Evolutionary conservation across 495 filamentous ascomycete genomes (phyloP).

Genomic region (Viridothelium virens): DNA sequence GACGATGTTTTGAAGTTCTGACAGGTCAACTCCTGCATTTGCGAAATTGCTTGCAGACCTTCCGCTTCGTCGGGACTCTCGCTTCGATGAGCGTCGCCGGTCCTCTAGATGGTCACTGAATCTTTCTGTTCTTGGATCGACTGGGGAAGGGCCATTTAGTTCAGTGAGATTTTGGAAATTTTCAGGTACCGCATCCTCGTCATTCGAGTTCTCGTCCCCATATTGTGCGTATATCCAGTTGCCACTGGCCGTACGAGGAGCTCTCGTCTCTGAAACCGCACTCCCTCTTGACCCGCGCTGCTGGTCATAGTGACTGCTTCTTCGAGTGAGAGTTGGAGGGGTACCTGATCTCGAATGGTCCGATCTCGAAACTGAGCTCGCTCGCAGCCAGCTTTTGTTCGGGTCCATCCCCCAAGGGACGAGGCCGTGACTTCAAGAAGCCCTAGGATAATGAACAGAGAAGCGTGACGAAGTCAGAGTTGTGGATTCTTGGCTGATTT

Average conservation of each 20-base stretch:
- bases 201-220: neutral
- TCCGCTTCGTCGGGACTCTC: slow-evolving; percentile 1
- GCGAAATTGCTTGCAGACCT: neutral
- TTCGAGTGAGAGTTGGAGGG: slow-evolving; percentile 2
- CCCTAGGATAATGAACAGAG: neutral
- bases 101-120: slow-evolving; percentile 10
- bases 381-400: neutral
- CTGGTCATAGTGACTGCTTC: slow-evolving; percentile 18
- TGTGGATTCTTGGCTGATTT: neutral
- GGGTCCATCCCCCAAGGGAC: neutral
- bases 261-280: neutral
- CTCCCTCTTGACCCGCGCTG: slow-evolving; percentile 16
- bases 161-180: slow-evolving; percentile 25
- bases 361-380: neutral
- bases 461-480: neutral
- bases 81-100: neutral
- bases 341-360: neutral
- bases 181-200: neutral
- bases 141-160: slow-evolving; percentile 19
- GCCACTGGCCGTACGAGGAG: neutral
- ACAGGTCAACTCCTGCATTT: slow-evolving; percentile 4
- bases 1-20: neutral
- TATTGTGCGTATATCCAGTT: neutral
- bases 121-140: slow-evolving; percentile 11
- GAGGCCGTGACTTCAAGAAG: neutral